Percentiles rank a stretch among this genome's conserved stretches.
Conservation (phyloP, 1,284 basidiomycete species). For the Sanghuangporus weigelae region DNA sequence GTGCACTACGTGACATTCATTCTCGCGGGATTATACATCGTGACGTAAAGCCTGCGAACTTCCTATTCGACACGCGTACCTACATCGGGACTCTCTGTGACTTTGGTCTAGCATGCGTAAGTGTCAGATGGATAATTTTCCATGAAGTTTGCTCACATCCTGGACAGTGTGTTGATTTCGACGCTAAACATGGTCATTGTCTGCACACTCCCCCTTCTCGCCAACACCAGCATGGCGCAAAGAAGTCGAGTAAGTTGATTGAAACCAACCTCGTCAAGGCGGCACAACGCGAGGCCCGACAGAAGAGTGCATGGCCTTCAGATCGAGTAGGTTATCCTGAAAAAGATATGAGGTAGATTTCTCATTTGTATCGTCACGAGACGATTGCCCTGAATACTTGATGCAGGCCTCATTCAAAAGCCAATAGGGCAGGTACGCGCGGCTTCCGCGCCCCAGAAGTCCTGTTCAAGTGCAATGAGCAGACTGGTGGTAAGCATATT, state of each 20-base stretch:
- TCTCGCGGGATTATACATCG: conserved; percentile 89
- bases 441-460: conserved; percentile 98
- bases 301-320: conserved; percentile 46
- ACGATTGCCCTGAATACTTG: not conserved
- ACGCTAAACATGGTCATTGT: conserved; percentile 47
- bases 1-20: conserved; percentile 87
- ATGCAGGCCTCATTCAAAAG: conserved; percentile 77
- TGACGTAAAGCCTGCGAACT: conserved; percentile 98
- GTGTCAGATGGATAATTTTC: conserved; percentile 23
- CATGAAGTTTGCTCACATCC: not conserved
- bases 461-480: conserved; percentile 90
- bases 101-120: conserved; percentile 90
- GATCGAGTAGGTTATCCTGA: conserved; percentile 72
- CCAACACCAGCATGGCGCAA: conserved; percentile 63
- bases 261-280: conserved; percentile 41
- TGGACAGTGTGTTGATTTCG: conserved; percentile 31
- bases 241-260: conserved; percentile 34
- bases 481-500: conserved; percentile 72
- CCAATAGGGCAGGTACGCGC: conserved; percentile 94
- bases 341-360: conserved; percentile 54
- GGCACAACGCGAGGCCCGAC: conserved; percentile 58
- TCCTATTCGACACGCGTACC: conserved; percentile 86
- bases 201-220: conserved; percentile 65
- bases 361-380: conserved; percentile 2
- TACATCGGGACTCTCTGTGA: conserved; percentile 89